A percentile compares a stretch with the other conserved stretches of the same genome.
These are phyloP conservation scores for Aspergillus floridensis DNA, from an alignment of 2,329 filamentous ascomycete species.

Conservation along the genomic window DNA sequence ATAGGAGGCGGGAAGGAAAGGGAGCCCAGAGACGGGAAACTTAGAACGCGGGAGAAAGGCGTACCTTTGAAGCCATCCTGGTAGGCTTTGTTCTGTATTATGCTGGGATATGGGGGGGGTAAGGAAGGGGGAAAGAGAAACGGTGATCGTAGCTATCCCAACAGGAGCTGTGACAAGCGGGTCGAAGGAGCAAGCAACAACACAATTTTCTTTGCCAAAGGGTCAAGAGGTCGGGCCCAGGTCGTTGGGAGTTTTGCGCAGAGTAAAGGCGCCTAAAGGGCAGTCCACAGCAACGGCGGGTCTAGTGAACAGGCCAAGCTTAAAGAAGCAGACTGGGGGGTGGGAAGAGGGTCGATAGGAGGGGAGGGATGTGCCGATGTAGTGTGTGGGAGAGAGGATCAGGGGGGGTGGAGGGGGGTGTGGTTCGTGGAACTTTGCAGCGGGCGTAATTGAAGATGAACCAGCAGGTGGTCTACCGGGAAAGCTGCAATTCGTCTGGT, in stretches of 20 bases:
- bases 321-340: conserved; percentile 23
- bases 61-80: conserved; percentile 33
- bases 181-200: conserved; percentile 20
- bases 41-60: conserved; percentile 8
- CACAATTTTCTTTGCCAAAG: conserved; percentile 29
- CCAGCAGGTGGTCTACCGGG: not conserved
- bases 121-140: conserved; percentile 5
- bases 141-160: conserved; percentile 25
- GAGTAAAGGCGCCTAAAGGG: conserved; percentile 23
- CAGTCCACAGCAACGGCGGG: conserved; percentile 28
- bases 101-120: conserved; percentile 10
- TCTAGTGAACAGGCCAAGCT: conserved; percentile 30
- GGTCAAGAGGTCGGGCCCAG: conserved; percentile 28
- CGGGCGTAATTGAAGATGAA: conserved; percentile 16
- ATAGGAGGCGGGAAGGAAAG: conserved; percentile 10
- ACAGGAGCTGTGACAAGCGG: conserved; percentile 20
- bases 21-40: conserved; percentile 1
- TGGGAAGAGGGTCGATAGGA: not conserved
- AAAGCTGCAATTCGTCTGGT: conserved; percentile 3
- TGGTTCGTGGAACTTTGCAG: conserved; percentile 22
- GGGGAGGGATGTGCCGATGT: not conserved
- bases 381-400: conserved; percentile 13
- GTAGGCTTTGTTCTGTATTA: conserved; percentile 14
- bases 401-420: conserved; percentile 7
- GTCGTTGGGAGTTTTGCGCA: conserved; percentile 26